Percentiles rank a stretch among this genome's conserved stretches.
Evolutionary conservation across 805 yeast genomes (phyloP).

Genomic region (Grigorovia transvaalensis): DNA sequence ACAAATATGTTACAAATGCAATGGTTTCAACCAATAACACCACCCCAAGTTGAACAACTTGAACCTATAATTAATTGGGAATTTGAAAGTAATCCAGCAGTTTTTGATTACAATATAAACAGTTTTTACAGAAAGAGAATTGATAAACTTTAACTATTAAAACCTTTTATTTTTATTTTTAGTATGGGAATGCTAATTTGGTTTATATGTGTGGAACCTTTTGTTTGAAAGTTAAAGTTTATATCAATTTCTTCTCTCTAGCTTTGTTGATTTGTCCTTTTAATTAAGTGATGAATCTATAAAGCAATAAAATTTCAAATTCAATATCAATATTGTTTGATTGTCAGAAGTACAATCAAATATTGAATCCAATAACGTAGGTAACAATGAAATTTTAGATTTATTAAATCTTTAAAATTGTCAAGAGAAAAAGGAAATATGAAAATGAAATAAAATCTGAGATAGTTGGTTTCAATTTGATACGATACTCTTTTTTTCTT

Average conservation of each 20-base stretch:
- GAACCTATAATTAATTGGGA: conserved; percentile 2
- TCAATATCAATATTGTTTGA: neutral
- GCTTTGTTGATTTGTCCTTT: neutral
- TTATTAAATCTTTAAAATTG: conserved; percentile 7
- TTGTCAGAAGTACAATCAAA: conserved; percentile 30
- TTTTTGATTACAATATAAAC: neutral
- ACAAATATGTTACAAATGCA: conserved; percentile 2
- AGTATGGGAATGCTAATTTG: neutral
- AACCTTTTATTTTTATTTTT: too few species aligned
- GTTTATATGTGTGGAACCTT: neutral
- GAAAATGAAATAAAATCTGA: neutral
- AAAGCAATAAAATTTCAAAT: neutral
- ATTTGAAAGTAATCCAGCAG: conserved; percentile 3
- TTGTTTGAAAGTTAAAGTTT: neutral
- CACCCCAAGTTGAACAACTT: neutral
- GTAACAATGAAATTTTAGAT: conserved; percentile 16
- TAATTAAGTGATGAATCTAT: neutral
- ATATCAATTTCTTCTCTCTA: neutral
- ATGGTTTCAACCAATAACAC: conserved; percentile 2
- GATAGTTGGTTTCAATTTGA: neutral
- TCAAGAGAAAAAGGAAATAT: neutral
- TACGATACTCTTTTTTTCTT: neutral
- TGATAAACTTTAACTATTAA: too few species aligned
- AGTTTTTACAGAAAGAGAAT: neutral
- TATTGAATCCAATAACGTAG: conserved; percentile 10